Evolutionary conservation across 768 basidiomycete genomes (phyloP).

Genomic region (Psilocybe subaeruginosa): DNA sequence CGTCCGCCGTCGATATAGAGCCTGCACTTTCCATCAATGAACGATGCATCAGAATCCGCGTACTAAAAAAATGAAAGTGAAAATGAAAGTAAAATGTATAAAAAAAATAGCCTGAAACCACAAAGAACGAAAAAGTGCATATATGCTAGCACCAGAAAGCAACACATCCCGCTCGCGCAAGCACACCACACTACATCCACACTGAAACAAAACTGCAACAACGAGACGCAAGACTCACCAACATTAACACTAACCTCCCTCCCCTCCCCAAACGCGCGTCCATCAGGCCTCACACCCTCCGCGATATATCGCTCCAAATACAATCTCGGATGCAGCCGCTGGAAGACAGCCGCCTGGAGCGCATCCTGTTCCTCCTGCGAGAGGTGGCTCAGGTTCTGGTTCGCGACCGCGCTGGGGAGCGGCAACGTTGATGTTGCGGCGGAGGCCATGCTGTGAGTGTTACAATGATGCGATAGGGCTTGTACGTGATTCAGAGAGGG

Average conservation of each 20-base stretch:
- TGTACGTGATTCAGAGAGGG: neutral
- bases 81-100: too few species aligned
- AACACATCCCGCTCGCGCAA: neutral
- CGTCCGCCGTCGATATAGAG: slow-evolving; percentile 92
- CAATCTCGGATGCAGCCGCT: slow-evolving; percentile 84
- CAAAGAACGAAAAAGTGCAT: too few species aligned
- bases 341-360: slow-evolving; percentile 66
- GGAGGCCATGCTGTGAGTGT: neutral
- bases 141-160: too few species aligned
- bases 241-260: slow-evolving; percentile 78
- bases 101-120: too few species aligned
- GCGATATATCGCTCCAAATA: slow-evolving; percentile 88
- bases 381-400: slow-evolving; percentile 16
- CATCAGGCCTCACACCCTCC: slow-evolving; percentile 83
- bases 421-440: neutral
- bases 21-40: slow-evolving; percentile 45
- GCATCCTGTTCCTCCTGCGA: slow-evolving; percentile 35
- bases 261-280: slow-evolving; percentile 70
- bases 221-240: slow-evolving; percentile 50
- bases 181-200: neutral
- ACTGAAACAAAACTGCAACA: neutral
- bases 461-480: too few species aligned
- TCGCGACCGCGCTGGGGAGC: neutral
- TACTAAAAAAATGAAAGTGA: too few species aligned
- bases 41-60: neutral